Evolutionary conservation across 1,139 yeast species (phyloP), one percentile per base, ranked within the genome.

Genomic region (Scheffersomyces cryptocercus): DNA sequence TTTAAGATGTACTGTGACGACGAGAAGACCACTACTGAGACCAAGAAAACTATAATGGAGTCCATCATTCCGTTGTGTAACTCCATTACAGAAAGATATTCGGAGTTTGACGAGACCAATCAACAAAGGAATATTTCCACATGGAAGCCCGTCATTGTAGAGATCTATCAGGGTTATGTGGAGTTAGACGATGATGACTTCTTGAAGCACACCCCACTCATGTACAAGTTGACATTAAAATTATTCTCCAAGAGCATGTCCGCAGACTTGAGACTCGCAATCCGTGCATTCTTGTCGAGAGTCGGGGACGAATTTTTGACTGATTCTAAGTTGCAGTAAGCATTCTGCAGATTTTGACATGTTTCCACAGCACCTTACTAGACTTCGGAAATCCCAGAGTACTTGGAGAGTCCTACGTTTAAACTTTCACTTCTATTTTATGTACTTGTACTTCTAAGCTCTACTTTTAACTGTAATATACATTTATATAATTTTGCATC

Each of bases 131-230:
- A 88, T 61, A 81, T 91, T 34, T 73, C 80, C 24, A 85, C 95
- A 3, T 87, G 97, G 95, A 79, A 87, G 56, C 98, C 98, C 0
- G 97, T 93, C 20, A 88, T 91, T 35, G 85, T 88, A 35, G 96
- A 88, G 57, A 85, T 93, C 29, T 71, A 85, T 51, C 90, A 86
- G 61, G 97, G 96, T 4, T 85, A 85, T 58, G 78, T 81, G 37
- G 88, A 84, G 56, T 77, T 93, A 52, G 88, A 86, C 53, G 87
- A 84, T 38, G 80, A 67, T 1, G 97, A 93, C 62, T 91, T 93
- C 64, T 64, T 64, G 33, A 66, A 67, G 44, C 77, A 82, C 53
- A 78, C 88, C 46, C 84, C 89, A 2, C 73, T 65, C 24, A 79
- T 89, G 70, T 93, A 89, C 65, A 77, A 75, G 28, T 75, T 84